Evolutionary conservation across 73 alveolate species (phyloP).

Genomic region (Uronychia binucleata): DNA sequence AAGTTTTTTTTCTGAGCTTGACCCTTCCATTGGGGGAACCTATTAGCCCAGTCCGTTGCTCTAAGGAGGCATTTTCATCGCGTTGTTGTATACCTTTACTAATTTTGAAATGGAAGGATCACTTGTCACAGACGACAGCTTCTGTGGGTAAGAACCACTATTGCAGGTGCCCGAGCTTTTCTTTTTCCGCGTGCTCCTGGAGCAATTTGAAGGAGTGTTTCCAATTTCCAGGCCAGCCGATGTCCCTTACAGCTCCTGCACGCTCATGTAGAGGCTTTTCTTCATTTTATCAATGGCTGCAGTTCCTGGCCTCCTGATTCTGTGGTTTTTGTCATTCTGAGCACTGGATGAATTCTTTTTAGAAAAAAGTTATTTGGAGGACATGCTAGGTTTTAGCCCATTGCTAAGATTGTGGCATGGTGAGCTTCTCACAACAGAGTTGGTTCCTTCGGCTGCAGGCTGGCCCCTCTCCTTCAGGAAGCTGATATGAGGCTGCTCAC

Average conservation of each 20-base stretch:
- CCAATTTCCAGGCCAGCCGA: not conserved
- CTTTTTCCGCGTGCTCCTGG: not conserved
- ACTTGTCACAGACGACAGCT: not conserved
- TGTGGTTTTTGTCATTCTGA: not conserved
- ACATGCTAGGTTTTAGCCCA: not conserved
- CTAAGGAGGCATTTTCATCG: not conserved
- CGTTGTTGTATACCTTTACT: not conserved
- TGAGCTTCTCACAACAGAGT: not conserved
- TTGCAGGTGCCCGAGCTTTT: not conserved
- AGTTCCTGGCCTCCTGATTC: not conserved
- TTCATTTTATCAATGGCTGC: conserved; percentile 1
- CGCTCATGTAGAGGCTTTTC: not conserved
- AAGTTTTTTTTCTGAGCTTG: not conserved
- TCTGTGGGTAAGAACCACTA: not conserved
- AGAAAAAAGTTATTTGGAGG: not conserved
- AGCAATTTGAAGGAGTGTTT: not conserved
- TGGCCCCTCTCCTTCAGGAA: not conserved
- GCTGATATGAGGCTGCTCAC: not conserved
- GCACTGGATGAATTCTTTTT: not conserved
- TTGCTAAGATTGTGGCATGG: not conserved
- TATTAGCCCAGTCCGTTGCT: not conserved
- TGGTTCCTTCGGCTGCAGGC: not conserved
- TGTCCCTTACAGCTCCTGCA: not conserved
- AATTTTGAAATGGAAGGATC: not conserved
- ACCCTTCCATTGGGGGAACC: not conserved